Evolutionary conservation across 352 stramenopile genomes (phyloP).

Genomic region (Globisporangium irregulare): DNA sequence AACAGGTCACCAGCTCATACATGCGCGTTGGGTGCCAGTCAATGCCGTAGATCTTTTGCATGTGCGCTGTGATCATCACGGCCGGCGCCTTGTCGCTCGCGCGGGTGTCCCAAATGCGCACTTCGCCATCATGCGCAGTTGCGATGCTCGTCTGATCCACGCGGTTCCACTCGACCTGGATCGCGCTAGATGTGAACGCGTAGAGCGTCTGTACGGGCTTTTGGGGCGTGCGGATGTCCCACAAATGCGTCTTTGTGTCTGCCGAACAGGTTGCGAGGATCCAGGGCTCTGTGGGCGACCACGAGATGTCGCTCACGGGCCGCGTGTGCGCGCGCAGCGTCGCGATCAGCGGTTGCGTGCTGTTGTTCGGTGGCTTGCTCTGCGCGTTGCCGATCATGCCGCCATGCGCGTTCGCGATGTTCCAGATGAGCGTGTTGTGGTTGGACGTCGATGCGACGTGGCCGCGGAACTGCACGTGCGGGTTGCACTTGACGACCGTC

Average conservation of each 20-base stretch:
- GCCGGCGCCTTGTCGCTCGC: constrained; percentile 46
- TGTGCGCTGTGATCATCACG: constrained; percentile 70
- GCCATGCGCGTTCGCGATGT: constrained; percentile 36
- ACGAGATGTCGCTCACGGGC: constrained; percentile 73
- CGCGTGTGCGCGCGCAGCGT: constrained; percentile 74
- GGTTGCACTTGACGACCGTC: constrained; percentile 77
- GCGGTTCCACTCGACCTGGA: constrained; percentile 77
- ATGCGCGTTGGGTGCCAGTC: constrained; percentile 78
- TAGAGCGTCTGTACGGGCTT: constrained; percentile 68
- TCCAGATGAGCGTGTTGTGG: constrained; percentile 81
- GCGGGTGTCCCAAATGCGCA: constrained; percentile 76
- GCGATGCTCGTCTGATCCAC: constrained; percentile 62
- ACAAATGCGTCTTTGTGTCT: constrained; percentile 78
- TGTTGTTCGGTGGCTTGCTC: constrained; percentile 14
- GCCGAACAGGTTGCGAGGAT: constrained; percentile 77
- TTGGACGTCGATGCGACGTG: constrained; percentile 79
- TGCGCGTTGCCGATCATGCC: constrained; percentile 13
- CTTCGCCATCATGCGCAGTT: constrained; percentile 79
- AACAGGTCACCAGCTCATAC: constrained; percentile 84
- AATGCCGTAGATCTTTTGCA: constrained; percentile 82
- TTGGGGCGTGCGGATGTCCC: constrained; percentile 74
- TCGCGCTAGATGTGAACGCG: constrained; percentile 63
- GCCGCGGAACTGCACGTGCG: constrained; percentile 57
- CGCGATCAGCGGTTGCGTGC: constrained; percentile 51
- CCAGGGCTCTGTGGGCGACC: constrained; percentile 67